A percentile compares a stretch with the other conserved stretches of the same genome.
These are phyloP conservation scores for Globisporangium cystogenes DNA, from an alignment of 352 stramenopile species.

Conservation along the genomic window DNA sequence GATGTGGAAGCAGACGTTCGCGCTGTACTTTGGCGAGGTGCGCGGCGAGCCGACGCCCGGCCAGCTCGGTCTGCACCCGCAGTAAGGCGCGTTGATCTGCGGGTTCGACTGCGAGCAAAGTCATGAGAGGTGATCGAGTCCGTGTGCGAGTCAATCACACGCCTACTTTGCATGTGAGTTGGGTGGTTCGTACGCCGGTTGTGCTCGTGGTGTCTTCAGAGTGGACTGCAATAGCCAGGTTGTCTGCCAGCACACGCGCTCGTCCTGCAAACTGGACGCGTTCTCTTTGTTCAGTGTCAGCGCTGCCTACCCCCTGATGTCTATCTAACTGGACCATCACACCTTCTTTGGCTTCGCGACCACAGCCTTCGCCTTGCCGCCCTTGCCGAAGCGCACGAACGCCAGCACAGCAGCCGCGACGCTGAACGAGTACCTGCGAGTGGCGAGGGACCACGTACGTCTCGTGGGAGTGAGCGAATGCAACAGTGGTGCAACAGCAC, in stretches of 20 bases:
- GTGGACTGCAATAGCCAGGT: no score
- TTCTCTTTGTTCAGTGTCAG: not conserved
- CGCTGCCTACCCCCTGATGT: not conserved
- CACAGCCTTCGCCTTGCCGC: constrained; percentile 11
- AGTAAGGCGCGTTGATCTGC: no score
- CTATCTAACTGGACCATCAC: not conserved
- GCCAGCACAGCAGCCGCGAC: constrained; percentile 65
- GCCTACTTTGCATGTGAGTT: no score
- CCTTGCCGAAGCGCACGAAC: constrained; percentile 62
- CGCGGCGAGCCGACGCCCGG: constrained; percentile 3
- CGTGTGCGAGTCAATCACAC: no score
- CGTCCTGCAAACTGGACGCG: no score
- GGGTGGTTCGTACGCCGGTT: no score
- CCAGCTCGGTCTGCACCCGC: no score
- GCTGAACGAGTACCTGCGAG: constrained; percentile 69
- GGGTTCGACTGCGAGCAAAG: no score
- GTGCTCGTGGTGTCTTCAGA: no score
- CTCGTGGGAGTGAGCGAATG: not conserved
- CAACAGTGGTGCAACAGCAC: not conserved
- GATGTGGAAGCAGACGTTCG: constrained; percentile 31
- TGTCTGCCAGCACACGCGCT: no score
- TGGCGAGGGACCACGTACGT: not conserved
- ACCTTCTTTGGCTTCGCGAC: not conserved
- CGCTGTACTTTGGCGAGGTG: constrained; percentile 54
- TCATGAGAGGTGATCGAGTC: no score